Evolutionary conservation across 768 basidiomycete genomes (phyloP).

Genomic region (Tubosaeta sp.): DNA sequence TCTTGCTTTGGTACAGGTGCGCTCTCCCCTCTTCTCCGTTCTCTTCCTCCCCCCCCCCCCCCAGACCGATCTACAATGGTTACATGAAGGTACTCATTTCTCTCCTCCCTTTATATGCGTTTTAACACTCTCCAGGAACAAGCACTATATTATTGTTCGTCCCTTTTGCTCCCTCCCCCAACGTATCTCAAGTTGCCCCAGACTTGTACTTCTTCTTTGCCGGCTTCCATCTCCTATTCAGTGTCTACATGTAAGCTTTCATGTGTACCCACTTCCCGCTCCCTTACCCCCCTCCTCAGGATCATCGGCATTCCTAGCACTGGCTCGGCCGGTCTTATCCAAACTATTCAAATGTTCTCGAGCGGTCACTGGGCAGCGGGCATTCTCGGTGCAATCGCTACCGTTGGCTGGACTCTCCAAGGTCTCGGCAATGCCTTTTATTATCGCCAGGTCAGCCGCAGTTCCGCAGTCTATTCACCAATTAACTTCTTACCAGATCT

Average conservation of each 20-base stretch:
- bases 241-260: constrained; percentile 75
- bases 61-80: constrained; percentile 92
- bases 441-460: constrained; percentile 61
- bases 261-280: background rate
- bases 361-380: constrained; percentile 72
- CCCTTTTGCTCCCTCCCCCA: constrained; percentile 5
- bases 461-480: constrained; percentile 10
- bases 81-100: constrained; percentile 78
- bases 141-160: constrained; percentile 88
- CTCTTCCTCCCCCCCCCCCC: constrained; percentile 8
- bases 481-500: constrained; percentile 48
- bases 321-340: constrained; percentile 92
- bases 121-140: constrained; percentile 62
- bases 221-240: constrained; percentile 92
- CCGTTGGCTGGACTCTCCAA: constrained; percentile 85
- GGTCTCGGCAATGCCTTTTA: constrained; percentile 77
- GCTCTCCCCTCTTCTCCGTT: constrained; percentile 24
- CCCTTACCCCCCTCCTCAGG: constrained; percentile 43
- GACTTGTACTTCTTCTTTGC: constrained; percentile 97
- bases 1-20: constrained; percentile 94
- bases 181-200: constrained; percentile 30
- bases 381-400: constrained; percentile 75
- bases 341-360: constrained; percentile 80
- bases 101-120: constrained; percentile 20
- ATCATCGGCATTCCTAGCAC: constrained; percentile 94